A percentile compares a stretch with the other conserved stretches of the same genome.
Evolutionary conservation across 257 asterid species (phyloP).

Genomic region (Przewalskia tangutica): DNA sequence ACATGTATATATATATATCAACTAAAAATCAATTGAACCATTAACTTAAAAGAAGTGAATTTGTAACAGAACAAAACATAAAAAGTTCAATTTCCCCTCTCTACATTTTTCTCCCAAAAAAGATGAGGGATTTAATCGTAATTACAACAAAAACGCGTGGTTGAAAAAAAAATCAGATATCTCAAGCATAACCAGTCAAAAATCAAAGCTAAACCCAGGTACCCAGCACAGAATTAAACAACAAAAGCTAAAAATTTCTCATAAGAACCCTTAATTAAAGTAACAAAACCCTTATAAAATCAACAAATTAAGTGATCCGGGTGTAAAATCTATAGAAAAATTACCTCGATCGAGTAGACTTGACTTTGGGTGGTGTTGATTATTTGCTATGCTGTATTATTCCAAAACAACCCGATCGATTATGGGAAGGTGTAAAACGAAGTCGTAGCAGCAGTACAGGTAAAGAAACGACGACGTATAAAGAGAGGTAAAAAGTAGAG

Average conservation of each 20-base stretch:
- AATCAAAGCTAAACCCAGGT: not conserved
- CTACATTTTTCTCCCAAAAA: too few relatives aligned
- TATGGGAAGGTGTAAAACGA: conserved; percentile 4
- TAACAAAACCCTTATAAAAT: not conserved
- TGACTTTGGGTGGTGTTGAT: conserved; percentile 15
- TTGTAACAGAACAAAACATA: not conserved
- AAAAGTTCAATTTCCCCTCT: not conserved
- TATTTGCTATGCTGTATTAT: too few relatives aligned
- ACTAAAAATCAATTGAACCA: not conserved
- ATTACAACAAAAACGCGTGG: not conserved
- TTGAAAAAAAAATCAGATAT: not conserved
- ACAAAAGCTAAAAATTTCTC: not conserved
- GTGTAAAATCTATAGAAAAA: conserved; percentile 12
- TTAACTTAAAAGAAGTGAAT: not conserved
- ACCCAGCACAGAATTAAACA: not conserved
- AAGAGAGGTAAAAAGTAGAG: conserved; percentile 16
- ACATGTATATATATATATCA: too few relatives aligned
- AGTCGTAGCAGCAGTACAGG: not conserved
- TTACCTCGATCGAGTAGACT: conserved; percentile 46
- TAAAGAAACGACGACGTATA: conserved; percentile 19
- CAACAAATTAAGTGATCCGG: conserved; percentile 13
- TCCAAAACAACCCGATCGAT: conserved; percentile 16
- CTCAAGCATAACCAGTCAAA: not conserved
- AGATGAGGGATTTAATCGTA: not conserved
- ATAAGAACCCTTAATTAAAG: not conserved